Evolutionary conservation across 495 filamentous ascomycete species (phyloP).

Genomic region (Trichodelitschia bisporula): DNA sequence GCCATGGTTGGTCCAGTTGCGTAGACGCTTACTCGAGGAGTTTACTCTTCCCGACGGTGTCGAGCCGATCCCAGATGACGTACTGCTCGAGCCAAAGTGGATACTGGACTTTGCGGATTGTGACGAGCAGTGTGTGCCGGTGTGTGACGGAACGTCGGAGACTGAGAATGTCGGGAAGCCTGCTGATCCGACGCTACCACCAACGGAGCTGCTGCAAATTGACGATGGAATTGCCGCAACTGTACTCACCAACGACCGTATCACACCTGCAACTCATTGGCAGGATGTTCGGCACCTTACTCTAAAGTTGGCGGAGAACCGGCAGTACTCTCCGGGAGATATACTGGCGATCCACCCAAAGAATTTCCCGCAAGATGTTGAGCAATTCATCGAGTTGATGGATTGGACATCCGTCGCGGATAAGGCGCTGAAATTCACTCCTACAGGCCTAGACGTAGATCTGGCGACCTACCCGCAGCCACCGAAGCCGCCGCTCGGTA

Average conservation of each 20-base stretch:
- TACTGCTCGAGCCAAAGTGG: constrained; percentile 59
- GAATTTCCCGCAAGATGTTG: constrained; percentile 57
- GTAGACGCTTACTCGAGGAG: constrained; percentile 31
- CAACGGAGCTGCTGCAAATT: constrained; percentile 26
- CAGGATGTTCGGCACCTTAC: constrained; percentile 75
- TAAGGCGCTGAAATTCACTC: constrained; percentile 24
- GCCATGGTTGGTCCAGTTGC: constrained; percentile 47
- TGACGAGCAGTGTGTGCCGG: no score
- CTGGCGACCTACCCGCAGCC: constrained; percentile 12
- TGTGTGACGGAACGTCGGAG: no score
- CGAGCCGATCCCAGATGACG: constrained; percentile 47
- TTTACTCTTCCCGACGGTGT: constrained; percentile 44
- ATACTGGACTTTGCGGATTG: constrained; percentile 22
- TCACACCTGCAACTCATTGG: constrained; percentile 61
- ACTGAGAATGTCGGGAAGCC: no score
- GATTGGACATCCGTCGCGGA: constrained; percentile 52
- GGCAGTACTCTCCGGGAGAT: constrained; percentile 41
- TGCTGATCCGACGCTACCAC: constrained; percentile 15
- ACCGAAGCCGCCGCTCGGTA: constrained; percentile 17
- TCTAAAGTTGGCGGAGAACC: constrained; percentile 23
- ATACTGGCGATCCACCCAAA: constrained; percentile 62
- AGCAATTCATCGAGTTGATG: constrained; percentile 49
- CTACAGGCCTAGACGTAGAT: constrained; percentile 8
- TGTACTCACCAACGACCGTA: constrained; percentile 33
- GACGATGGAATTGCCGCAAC: constrained; percentile 20